These are phyloP conservation scores for Gossypium arboreum DNA, from an alignment of 345 rosid genomes.

Conservation along the genomic window DNA sequence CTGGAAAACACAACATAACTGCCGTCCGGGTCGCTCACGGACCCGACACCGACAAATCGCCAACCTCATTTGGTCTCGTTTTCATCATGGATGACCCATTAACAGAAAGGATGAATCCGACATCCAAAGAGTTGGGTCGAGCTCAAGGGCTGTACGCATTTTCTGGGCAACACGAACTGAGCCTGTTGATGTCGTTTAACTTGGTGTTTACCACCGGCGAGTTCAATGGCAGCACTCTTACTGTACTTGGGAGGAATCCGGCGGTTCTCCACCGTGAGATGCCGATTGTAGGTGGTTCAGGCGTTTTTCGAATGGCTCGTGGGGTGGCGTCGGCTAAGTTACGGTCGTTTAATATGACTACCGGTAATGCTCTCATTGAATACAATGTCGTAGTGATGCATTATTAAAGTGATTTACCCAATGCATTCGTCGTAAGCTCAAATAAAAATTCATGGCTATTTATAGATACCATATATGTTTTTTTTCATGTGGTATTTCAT, in stretches of 20 bases:
- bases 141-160: constrained; percentile 63
- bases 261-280: constrained; percentile 44
- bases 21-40: constrained; percentile 48
- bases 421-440: not conserved
- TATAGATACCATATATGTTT: too few species aligned
- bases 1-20: constrained; percentile 41
- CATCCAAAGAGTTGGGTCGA: constrained; percentile 52
- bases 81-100: constrained; percentile 51
- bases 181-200: constrained; percentile 47
- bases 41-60: constrained; percentile 32
- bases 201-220: constrained; percentile 45
- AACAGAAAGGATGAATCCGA: constrained; percentile 44
- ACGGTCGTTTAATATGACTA: constrained; percentile 29
- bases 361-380: constrained; percentile 49
- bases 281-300: constrained; percentile 58
- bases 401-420: constrained; percentile 6
- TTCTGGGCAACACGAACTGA: constrained; percentile 36
- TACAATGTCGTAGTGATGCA: constrained; percentile 55
- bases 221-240: constrained; percentile 63
- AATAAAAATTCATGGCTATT: too few species aligned
- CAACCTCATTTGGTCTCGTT: constrained; percentile 41
- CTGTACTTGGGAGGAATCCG: constrained; percentile 43
- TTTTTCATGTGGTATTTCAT: not conserved
- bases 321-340: constrained; percentile 53
- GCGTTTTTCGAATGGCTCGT: constrained; percentile 52